Percentiles rank a stretch among this genome's conserved stretches.
Conservation (phyloP, 257 asterid species). For the Scutellaria galericulata region DNA sequence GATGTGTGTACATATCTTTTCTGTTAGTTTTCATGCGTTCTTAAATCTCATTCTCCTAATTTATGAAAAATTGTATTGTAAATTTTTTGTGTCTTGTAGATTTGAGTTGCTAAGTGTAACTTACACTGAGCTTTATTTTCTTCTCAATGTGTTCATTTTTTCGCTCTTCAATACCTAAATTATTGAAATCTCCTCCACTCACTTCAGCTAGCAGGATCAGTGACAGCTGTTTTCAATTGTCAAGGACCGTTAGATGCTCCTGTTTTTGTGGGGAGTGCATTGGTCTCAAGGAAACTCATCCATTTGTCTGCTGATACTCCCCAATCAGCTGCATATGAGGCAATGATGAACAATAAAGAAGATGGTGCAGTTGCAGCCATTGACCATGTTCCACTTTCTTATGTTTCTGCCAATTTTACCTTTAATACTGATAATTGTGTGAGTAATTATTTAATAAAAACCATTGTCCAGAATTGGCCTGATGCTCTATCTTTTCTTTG, state of each 20-base stretch:
- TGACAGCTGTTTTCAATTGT: conserved; percentile 94
- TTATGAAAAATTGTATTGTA: background rate
- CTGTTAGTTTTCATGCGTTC: conserved; percentile 24
- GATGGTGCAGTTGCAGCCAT: conserved; percentile 99
- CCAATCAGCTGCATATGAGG: conserved; percentile 85
- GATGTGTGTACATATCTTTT: conserved; percentile 12
- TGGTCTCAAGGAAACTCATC: conserved; percentile 87
- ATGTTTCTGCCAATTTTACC: conserved; percentile 94
- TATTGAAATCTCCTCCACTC: conserved; percentile 33
- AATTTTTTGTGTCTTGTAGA: conserved; percentile 9
- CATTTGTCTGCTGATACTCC: conserved; percentile 68
- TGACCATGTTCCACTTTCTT: conserved; percentile 91
- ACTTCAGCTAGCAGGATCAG: conserved; percentile 95
- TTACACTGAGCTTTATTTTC: conserved; percentile 23
- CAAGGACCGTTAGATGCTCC: conserved; percentile 99
- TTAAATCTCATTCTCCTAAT: conserved; percentile 16
- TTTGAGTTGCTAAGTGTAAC: conserved; percentile 15
- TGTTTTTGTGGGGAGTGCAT: conserved; percentile 92
- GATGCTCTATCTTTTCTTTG: conserved; percentile 16
- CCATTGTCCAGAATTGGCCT: conserved; percentile 12
- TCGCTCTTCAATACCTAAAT: conserved; percentile 12
- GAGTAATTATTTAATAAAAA: conserved; percentile 45
- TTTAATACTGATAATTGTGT: conserved; percentile 98
- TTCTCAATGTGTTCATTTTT: conserved; percentile 8
- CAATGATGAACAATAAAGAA: conserved; percentile 82